Evolutionary conservation across 345 rosid genomes (phyloP), one percentile per base, ranked within the genome.

Genomic region (Microcos paniculata): DNA sequence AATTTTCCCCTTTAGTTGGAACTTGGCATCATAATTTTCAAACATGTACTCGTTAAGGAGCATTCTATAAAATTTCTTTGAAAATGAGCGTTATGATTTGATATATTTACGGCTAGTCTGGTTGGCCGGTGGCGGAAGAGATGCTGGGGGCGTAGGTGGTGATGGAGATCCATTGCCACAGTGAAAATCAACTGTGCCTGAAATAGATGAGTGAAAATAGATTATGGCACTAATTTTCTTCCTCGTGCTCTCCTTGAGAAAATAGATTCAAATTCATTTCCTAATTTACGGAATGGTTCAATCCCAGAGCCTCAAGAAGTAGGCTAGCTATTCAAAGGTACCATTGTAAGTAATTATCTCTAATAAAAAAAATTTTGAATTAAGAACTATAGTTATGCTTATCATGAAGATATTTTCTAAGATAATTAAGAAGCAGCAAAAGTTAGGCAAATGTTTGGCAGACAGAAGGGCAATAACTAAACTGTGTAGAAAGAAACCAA

Each of bases 101-200:
- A 51, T 52, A 16, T 52, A 52, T 53, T 5, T 16, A n/a, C 83
- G 68, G 65, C 59, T 43, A 4, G 73, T 71, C 1, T 45, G 35
- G 62, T 67, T 55, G 19, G 46, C 15, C 18, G 64, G 52, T 7
- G 76, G 79, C 30, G 35, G 78, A 12, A 40, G 53, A 4, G 80
- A 23, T 2, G 26, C 19, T 2, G 78, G 70, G 4, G 82, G 82
- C 2, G 82, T 77, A 6, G 84, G 78, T 0, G 86, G 67, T 19
- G 87, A 81, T 18, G 77, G 79, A 61, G 80, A 62, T 48, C 62
- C 83, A 8, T 81, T 62, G 4, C 81, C 85, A 67, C 92, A 89
- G 38, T 66, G 45, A 19, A 80, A 62, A 42, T 81, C 66, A 33
- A 81, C 0, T 1, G 85, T 77, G 85, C 92, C 92, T 89, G 82